Evolutionary conservation across 1,284 basidiomycete genomes (phyloP).

Genomic region (Ganoderma sinense): DNA sequence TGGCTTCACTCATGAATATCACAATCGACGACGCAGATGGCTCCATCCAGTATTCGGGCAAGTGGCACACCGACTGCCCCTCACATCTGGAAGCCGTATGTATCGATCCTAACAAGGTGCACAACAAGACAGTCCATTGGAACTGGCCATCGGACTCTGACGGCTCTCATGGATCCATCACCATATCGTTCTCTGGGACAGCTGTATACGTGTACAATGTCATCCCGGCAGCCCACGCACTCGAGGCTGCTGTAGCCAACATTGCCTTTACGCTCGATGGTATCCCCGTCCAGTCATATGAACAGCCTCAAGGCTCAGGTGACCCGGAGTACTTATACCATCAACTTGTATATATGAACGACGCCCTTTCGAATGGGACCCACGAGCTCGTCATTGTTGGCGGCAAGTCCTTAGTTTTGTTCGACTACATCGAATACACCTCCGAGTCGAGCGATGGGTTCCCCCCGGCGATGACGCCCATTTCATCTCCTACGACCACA

Average conservation of each 20-base stretch:
- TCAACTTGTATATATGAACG: background rate
- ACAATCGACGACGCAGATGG: slow-evolving; percentile 11
- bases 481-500: background rate
- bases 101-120: background rate
- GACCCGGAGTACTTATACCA: background rate
- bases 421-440: background rate
- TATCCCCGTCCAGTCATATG: background rate
- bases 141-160: background rate
- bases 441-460: too few species aligned
- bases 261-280: slow-evolving; percentile 1
- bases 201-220: slow-evolving; percentile 18
- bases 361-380: background rate
- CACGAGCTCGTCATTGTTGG: background rate
- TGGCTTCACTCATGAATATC: background rate
- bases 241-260: background rate
- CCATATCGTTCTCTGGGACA: slow-evolving; percentile 16
- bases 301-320: background rate
- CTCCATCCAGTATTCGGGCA: background rate
- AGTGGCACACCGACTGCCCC: background rate
- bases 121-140: slow-evolving; percentile 3
- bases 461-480: background rate
- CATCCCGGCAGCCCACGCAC: background rate
- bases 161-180: background rate
- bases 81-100: background rate
- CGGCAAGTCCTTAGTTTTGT: background rate